phyloP scores from a whole-genome alignment of 31 red algal species.

The Porphyra umbilicalis region DNA sequence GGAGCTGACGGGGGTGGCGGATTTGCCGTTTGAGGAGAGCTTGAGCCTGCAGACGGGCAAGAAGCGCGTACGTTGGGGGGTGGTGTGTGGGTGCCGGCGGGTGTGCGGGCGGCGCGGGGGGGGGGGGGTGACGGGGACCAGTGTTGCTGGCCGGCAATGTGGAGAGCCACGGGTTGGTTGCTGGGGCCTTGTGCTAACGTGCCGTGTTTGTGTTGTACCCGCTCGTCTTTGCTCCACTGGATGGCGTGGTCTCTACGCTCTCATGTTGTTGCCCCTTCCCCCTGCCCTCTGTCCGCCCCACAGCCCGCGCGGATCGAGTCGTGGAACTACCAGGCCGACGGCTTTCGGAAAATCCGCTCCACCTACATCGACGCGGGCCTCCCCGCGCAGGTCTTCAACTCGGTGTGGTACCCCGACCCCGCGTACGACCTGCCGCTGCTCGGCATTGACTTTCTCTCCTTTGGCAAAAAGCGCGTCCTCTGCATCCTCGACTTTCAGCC shows the following conservation, averaged over 20 bases:
- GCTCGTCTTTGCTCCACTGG: no score
- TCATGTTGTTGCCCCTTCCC: not conserved
- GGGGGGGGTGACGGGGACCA: no score
- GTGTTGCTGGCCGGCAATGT: not conserved
- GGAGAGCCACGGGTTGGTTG: not conserved
- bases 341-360: slow-evolving; percentile 89
- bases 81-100: no score
- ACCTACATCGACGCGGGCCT: slow-evolving; percentile 91
- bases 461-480: slow-evolving; percentile 78
- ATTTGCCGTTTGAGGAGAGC: slow-evolving; percentile 50
- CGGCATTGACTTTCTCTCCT: slow-evolving; percentile 92
- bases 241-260: not conserved
- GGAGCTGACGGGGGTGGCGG: slow-evolving; percentile 17
- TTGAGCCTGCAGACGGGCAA: slow-evolving; percentile 29
- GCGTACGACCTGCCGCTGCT: slow-evolving; percentile 74
- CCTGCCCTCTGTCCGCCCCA: not conserved
- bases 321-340: slow-evolving; percentile 33
- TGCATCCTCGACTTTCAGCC: slow-evolving; percentile 93
- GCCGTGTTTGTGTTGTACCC: not conserved
- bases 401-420: slow-evolving; percentile 87
- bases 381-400: slow-evolving; percentile 91
- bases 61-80: slow-evolving; percentile 4
- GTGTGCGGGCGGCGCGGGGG: not conserved
- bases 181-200: not conserved
- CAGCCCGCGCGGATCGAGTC: slow-evolving; percentile 55